Evolutionary conservation across 1,284 basidiomycete species (phyloP).

Genomic region (Malassezia japonica): DNA sequence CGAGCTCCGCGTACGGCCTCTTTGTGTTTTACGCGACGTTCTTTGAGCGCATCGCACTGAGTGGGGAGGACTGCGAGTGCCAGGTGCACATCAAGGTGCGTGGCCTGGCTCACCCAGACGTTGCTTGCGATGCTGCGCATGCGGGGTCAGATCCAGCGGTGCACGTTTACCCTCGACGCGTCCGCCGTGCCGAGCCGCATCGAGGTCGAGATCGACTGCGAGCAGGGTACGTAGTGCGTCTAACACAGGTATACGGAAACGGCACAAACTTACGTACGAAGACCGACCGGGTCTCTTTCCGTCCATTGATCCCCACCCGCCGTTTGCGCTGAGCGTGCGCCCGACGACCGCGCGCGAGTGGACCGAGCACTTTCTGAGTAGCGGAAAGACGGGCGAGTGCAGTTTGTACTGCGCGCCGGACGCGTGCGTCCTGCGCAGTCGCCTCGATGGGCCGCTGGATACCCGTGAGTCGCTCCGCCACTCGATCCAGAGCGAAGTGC

Average conservation of each 20-base stretch:
- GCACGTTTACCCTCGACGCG: background rate
- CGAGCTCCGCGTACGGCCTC: constrained; percentile 36
- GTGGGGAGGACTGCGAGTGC: constrained; percentile 21
- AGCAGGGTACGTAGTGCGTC: background rate
- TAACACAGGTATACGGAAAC: constrained; percentile 23
- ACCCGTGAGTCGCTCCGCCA: constrained; percentile 3
- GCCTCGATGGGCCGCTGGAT: constrained; percentile 13
- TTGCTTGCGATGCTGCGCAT: constrained; percentile 28
- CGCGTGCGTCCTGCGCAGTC: constrained; percentile 20
- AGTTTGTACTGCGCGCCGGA: constrained; percentile 18
- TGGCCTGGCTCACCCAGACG: constrained; percentile 7
- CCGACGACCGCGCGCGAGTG: constrained; percentile 24
- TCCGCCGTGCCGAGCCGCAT: background rate
- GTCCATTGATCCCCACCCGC: constrained; percentile 23
- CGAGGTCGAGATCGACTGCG: background rate
- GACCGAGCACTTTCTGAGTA: constrained; percentile 29
- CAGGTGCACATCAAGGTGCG: constrained; percentile 25
- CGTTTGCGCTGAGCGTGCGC: constrained; percentile 20
- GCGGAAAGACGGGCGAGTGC: constrained; percentile 26
- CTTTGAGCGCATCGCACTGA: constrained; percentile 20
- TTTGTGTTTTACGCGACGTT: constrained; percentile 30
- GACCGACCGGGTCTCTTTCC: constrained; percentile 25
- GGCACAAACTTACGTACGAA: constrained; percentile 31
- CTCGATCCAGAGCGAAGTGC: constrained; percentile 29
- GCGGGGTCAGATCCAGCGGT: constrained; percentile 11